Base-by-base conservation (phyloP, 1,139 yeast species). In the Sugiyamaella xylanicola region DNA sequence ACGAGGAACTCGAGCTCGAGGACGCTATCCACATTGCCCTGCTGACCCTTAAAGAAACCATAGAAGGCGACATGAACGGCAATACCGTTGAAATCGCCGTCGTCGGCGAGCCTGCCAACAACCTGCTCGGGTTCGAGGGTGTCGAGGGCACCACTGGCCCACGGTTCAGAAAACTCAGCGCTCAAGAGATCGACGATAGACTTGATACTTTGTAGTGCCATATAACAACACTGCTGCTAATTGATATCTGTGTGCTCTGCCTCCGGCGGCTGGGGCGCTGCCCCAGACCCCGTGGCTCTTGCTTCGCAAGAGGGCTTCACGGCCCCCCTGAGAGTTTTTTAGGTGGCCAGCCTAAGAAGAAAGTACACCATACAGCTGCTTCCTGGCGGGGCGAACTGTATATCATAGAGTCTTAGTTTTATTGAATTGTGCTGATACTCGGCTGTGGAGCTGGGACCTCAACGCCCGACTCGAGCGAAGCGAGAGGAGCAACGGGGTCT, bases 1-100 rank as follows among this genome's bases (percentile, higher is more conserved):
- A 91, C 69, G 95, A 91, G 63, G 96, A 93, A 70, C 78, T 95
- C 69, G 99, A 95, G 75, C 79, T 95, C 61, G 99, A 95, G 75
- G 99, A 95, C 72, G 99, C 98, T 53, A 90, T 95, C 63, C 99
- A 95, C 72, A 95, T 93, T 67, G 97, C 99, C 0, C 78, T 95
- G 54, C 77, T 95, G 65, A 95, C 99, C 2, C 79, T 95, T 71
- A 95, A 95, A 73, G 99, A 95, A 73, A 85, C 96, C 21, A 95
- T 95, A 53, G 99, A 95, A 73, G 99, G 99, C 57, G 99, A 95
- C 69, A 88, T 95, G 83, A 90, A 88, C 60, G 98, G 98, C 48
- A 95, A 91, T 63, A 92, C 96, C 56, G 93, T 95, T 64, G 99
- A 95, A 72, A 88, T 95, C 61, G 89, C 95, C 25, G 80, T 95